A percentile compares a stretch with the other conserved stretches of the same genome.
These are phyloP conservation scores for Lentinula edodes DNA, from an alignment of 768 basidiomycete genomes.

Conservation along the genomic window DNA sequence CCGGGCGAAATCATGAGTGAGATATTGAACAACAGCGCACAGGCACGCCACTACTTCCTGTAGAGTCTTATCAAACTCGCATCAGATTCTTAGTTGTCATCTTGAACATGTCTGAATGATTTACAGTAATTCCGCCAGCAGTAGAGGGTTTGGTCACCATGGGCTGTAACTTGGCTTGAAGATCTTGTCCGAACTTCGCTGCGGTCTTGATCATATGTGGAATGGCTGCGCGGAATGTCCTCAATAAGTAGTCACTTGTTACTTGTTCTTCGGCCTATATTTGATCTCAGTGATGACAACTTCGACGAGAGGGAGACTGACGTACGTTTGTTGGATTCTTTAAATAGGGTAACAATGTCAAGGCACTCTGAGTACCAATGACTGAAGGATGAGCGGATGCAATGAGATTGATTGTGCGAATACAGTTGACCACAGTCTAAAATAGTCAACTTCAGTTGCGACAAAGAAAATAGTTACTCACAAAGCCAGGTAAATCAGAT, in stretches of 20 bases:
- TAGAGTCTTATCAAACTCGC: constrained; percentile 46
- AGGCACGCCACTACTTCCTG: constrained; percentile 93
- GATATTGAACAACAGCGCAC: constrained; percentile 75
- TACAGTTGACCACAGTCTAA: constrained; percentile 78
- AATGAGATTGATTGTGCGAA: constrained; percentile 81
- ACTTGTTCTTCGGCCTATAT: constrained; percentile 62
- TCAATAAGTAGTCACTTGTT: constrained; percentile 81
- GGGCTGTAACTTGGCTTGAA: constrained; percentile 76
- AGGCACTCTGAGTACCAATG: constrained; percentile 79
- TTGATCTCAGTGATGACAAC: not conserved
- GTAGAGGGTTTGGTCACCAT: constrained; percentile 88
- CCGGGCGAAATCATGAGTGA: constrained; percentile 82
- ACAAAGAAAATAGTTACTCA: constrained; percentile 28
- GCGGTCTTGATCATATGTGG: constrained; percentile 89
- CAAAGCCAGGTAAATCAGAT: constrained; percentile 71
- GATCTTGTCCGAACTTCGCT: constrained; percentile 79
- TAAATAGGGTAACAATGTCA: constrained; percentile 84
- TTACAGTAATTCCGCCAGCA: constrained; percentile 59
- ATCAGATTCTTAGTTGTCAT: constrained; percentile 1
- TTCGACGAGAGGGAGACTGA: constrained; percentile 1
- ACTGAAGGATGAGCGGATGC: constrained; percentile 78
- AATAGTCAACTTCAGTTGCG: not conserved
- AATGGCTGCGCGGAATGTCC: constrained; percentile 81
- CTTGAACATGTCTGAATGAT: constrained; percentile 13
- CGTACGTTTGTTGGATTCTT: constrained; percentile 72